Evolutionary conservation across 331 rosid species (phyloP), one percentile per base, ranked within the genome.

Genomic region (Spiraea crenata): DNA sequence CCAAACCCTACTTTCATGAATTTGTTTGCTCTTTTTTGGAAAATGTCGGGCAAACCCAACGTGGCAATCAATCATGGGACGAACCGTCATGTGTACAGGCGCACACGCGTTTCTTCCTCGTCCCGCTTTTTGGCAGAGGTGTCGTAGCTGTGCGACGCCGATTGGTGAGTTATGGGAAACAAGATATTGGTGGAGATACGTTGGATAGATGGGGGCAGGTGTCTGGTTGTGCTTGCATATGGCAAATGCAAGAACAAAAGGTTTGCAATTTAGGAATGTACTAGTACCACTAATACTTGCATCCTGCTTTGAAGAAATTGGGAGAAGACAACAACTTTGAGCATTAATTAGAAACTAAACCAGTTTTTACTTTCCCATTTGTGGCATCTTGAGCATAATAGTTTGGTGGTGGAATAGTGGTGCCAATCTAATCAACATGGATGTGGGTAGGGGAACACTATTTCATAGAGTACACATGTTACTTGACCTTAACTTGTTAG

Each of bases 41-140:
- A n/a, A 62, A 52, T 10, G 67, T 8, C 40, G 39, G 15, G 67
- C 34, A 9, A 25, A 49, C 31, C 14, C 67, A 9, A 62, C 4
- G 67, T 40, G 49, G 49, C 67, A 8, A 62, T 62, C 48, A 62
- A 39, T 47, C 49, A 40, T 62, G 46, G 46, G 20, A 59, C 45
- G 46, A 58, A 58, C 19, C 19, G 6, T 58, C 44, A 15, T 5
- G 41, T 5, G 17, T 34, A 34, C 13, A 37, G 8, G 7, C 15
- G 35, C 31, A 40, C 65, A 60, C 37, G 67, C 16, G 66, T 61
- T 61, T 8, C 46, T n/a, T 17, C 34, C 10, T n/a, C 34, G 8
- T 13, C 63, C 3, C 9, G 8, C 49, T 1, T 40, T 40, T 59
- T 60, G 39, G n/a, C 49, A 62, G 48, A 40, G 16, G 16, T 41